phyloP scores from a whole-genome alignment of 306 rosid species.

The Ceratonia siliqua region DNA sequence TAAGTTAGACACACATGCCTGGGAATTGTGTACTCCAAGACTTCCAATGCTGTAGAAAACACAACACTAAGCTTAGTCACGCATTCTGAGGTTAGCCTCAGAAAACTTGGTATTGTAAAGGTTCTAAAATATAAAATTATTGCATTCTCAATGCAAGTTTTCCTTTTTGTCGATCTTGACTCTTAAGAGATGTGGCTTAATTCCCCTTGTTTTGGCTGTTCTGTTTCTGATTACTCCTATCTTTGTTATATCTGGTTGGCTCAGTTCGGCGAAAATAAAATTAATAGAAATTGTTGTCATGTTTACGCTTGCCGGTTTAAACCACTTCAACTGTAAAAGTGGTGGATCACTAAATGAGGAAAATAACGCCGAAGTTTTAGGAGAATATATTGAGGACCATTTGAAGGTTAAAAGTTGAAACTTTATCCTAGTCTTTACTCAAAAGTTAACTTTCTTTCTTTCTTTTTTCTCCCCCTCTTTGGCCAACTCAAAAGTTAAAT shows the following conservation, averaged over 20 bases:
- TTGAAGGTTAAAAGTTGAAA: constrained; percentile 2
- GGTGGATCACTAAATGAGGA: constrained; percentile 15
- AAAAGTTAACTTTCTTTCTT: background rate
- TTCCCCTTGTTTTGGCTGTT: too few species aligned
- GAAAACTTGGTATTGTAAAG: background rate
- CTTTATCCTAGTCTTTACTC: background rate
- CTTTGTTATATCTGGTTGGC: constrained; percentile 2
- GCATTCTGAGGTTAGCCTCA: background rate
- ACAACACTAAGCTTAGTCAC: background rate
- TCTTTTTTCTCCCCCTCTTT: too few species aligned
- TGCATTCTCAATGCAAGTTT: too few species aligned
- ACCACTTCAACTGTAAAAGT: constrained; percentile 34
- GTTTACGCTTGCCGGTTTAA: constrained; percentile 20
- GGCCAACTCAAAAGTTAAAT: background rate
- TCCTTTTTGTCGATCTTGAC: too few species aligned
- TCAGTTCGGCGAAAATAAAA: background rate
- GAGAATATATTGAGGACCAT: background rate
- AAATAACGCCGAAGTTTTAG: constrained; percentile 11
- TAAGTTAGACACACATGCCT: constrained; percentile 88
- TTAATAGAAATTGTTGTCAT: constrained; percentile 6
- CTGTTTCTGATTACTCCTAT: background rate
- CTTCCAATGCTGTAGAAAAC: constrained; percentile 84
- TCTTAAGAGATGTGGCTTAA: too few species aligned
- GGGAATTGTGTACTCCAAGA: constrained; percentile 83
- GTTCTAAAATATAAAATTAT: background rate